Base-by-base conservation (phyloP, 2,329 filamentous ascomycete genomes). In the Drechslerella stenobrocha region DNA sequence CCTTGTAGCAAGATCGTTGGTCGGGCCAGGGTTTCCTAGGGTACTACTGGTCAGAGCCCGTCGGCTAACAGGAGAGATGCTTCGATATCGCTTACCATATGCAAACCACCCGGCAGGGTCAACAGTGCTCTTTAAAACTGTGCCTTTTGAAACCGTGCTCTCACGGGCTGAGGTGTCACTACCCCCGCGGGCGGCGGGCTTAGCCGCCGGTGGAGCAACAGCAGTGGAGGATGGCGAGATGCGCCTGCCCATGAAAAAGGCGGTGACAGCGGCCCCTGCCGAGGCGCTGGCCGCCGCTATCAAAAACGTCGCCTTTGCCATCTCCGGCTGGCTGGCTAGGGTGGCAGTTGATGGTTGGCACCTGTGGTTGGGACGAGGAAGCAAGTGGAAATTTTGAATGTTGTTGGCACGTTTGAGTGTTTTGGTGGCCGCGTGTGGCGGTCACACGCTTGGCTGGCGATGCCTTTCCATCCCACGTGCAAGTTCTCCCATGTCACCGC, bases 1-100 rank as follows among this genome's bases (percentile, higher is more conserved):
- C 34, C 90, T 87, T 57, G 82, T 82, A 57, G 90, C 86, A 42
- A 95, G 81, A 77, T 98, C 93, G 73, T 87, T 82, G 35, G 96
- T 80, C 28, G 93, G 93, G 63, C 93, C 93, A 0, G 93, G 92
- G 78, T 97, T 96, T 74, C 93, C 72, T 73, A n/a, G n/a, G n/a
- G n/a, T n/a, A n/a, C n/a, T n/a, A n/a, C n/a, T n/a, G n/a, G n/a
- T n/a, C n/a, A n/a, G n/a, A n/a, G n/a, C n/a, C n/a, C n/a, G n/a
- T n/a, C n/a, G n/a, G n/a, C n/a, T n/a, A n/a, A n/a, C n/a, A n/a
- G n/a, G 6, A 11, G 22, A 40, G 13, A 18, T 5, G 11, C 4
- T 22, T 13, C 6, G 35, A 42, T 13, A 24, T 35, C 23, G 35
- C 58, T 56, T 65, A 73, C 72, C 88, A 76, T 92, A 92, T 72